phyloP scores from a whole-genome alignment of 192 early-diverging fungal genomes.

The Coemansia asiatica region DNA sequence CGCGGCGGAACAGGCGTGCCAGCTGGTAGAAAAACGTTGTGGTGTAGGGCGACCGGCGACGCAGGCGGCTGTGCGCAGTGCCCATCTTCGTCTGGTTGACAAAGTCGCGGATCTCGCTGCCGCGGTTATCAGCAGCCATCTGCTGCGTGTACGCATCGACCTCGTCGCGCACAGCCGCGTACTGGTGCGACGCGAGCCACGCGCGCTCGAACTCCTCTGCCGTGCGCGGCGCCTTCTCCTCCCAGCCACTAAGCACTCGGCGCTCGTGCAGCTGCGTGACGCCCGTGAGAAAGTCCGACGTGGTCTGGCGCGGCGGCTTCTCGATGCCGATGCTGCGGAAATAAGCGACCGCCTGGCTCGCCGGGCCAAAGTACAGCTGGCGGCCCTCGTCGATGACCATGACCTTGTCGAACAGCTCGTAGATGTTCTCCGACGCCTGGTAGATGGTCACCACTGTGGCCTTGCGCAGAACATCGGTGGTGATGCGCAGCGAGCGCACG shows the following conservation, averaged over 20 bases:
- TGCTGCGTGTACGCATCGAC: constrained; percentile 32
- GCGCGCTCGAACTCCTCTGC: constrained; percentile 67
- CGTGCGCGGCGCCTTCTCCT: constrained; percentile 57
- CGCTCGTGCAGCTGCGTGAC: constrained; percentile 66
- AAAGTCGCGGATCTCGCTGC: constrained; percentile 42
- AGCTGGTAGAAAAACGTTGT: constrained; percentile 69
- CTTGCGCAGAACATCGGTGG: constrained; percentile 65
- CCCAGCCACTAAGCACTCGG: constrained; percentile 57
- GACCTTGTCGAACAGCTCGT: constrained; percentile 70
- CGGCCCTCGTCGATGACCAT: constrained; percentile 67
- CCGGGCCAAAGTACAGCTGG: constrained; percentile 71
- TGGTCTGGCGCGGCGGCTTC: constrained; percentile 66
- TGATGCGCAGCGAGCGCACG: constrained; percentile 68
- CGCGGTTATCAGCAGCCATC: constrained; percentile 1
- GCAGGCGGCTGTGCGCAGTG: constrained; percentile 52
- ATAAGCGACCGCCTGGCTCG: constrained; percentile 59
- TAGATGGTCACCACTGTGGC: constrained; percentile 62
- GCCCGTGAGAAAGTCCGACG: constrained; percentile 72
- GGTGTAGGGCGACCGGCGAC: constrained; percentile 61
- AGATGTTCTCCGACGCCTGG: constrained; percentile 79
- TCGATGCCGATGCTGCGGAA: constrained; percentile 64
- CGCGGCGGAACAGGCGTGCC: constrained; percentile 60
- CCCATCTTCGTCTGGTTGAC: constrained; percentile 61
- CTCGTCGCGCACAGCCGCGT: constrained; percentile 36
- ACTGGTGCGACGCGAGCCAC: constrained; percentile 56